Evolutionary conservation across 768 basidiomycete genomes (phyloP), one percentile per base, ranked within the genome.

Genomic region (Kwoniella sp.): DNA sequence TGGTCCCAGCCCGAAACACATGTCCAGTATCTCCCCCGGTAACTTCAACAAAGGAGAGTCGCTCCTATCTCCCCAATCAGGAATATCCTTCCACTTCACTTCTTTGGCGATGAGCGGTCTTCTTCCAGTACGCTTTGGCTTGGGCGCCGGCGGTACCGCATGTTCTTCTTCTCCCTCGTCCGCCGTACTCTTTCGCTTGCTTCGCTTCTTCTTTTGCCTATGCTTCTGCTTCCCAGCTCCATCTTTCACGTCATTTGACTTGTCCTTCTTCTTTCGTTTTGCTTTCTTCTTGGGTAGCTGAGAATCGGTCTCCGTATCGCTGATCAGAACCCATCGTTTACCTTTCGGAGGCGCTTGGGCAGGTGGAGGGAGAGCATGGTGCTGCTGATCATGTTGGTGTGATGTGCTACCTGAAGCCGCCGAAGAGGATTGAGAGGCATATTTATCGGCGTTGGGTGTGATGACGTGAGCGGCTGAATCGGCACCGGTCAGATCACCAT

Each of bases 41-140:
- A 70, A 33, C 15, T 61, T 47, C 37, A 67, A 21, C n/a, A 70
- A 30, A 2, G 69, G 69, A 53, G 61, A 67, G 26, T 54, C 58
- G 6, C 19, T 37, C 50, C 37, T 55, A 0, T 46, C 65, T 26
- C 27, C 47, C 69, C 65, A 70, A 30, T 64, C 60, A 37, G 69
- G 69, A 12, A 70, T 60, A 55, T 70, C 69, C 15, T 54, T 26
- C 69, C 69, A 67, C 17, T 49, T 26, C 5, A 10, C 48, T 25
- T 49, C 48, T 49, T 49, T 49, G 21, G 22, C 48, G 8, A 24
- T 49, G 22, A 26, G 10, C 5, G 48, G 48, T 49, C 48, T 44
- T 15, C 40, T 44, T 15, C 40, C 40, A 19, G n/a, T n/a, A n/a
- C n/a, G n/a, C n/a, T 44, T 9, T 9, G 40, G 40, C 40, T 44